Percentiles rank a stretch among this genome's conserved stretches.
Evolutionary conservation across 805 yeast genomes (phyloP).

Genomic region (Candida jianshihensis): DNA sequence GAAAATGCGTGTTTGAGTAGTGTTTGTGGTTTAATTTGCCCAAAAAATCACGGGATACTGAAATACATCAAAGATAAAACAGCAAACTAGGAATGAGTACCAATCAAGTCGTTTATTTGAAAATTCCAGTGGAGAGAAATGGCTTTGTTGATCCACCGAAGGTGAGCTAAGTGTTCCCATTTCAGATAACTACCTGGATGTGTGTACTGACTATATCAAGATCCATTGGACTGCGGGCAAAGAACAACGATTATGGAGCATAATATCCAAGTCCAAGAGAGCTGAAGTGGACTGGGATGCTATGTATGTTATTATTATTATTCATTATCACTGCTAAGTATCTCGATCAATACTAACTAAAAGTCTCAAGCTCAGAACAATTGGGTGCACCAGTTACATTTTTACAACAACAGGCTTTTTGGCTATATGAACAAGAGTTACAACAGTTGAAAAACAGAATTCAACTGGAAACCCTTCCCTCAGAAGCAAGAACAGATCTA

Average conservation of each 20-base stretch:
- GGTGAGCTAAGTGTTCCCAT: conserved; percentile 6
- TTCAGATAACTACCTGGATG: neutral
- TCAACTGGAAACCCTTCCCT: conserved; percentile 13
- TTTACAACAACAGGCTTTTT: conserved; percentile 22
- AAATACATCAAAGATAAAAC: too few species aligned
- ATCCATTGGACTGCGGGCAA: conserved; percentile 19
- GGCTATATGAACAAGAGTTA: conserved; percentile 23
- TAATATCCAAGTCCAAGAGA: conserved; percentile 19
- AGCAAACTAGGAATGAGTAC: neutral
- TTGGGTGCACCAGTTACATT: conserved; percentile 20
- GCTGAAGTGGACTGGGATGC: conserved; percentile 17
- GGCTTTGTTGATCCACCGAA: conserved; percentile 19
- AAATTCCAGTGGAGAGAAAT: conserved; percentile 20
- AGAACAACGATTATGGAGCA: conserved; percentile 20
- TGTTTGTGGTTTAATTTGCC: too few species aligned
- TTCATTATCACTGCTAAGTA: neutral
- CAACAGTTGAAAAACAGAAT: conserved; percentile 18
- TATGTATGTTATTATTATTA: conserved; percentile 3
- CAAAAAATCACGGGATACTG: too few species aligned
- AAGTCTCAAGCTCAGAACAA: conserved; percentile 3
- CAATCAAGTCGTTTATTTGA: conserved; percentile 16
- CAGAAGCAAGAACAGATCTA: conserved; percentile 7
- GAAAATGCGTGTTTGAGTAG: neutral
- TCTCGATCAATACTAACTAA: conserved; percentile 1
- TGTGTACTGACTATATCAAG: conserved; percentile 1